Base-by-base conservation (phyloP, 352 stramenopile species). In the Phytopythium aichiense region DNA sequence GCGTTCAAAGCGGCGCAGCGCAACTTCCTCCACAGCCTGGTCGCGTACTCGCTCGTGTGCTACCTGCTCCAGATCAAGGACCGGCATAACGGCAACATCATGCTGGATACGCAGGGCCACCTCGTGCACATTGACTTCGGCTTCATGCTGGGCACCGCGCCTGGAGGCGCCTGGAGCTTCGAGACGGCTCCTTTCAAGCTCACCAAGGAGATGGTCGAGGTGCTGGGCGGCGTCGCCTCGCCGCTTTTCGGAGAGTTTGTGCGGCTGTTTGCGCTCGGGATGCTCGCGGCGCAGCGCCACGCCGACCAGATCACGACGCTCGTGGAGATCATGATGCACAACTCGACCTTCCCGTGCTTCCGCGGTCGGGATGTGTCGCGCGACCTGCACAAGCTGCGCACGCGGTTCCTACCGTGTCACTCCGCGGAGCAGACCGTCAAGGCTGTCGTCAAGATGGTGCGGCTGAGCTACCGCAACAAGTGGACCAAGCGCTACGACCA, bases 111-210 rank as follows among this genome's bases (percentile, higher is more conserved):
- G 22, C 59, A 91, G 49, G 94, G 93, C 0, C 84, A 97, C 59
- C 63, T 98, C 31, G 85, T 98, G 42, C 96, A 99, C 80, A 99
- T 99, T 59, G 96, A 99, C 75, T 99, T 98, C 73, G 96, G 96
- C 7, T 99, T 98, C 66, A 87, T 98, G 45, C 80, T 99, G 6
- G 95, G 94, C 25, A 96, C 98, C 58, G 92, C 89, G 23, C 96
- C 96, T 33, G 94, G 97, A 35, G 93, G 92, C 37, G 88, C 94
- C 40, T 97, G 97, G 69, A 96, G 83, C 63, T 84, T 97, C 37
- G 96, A 99, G 79, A 81, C 77, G 49, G 95, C 96, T 25, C 92
- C 96, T 1, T 99, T 99, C 74, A 99, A 99, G 69, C 77, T 98
- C 15, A 98, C 89, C 16, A 84, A 87, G 25, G 95, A 99, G 64